These are phyloP conservation scores for Candida lessepsii DNA, from an alignment of 805 yeast genomes.

Conservation along the genomic window DNA sequence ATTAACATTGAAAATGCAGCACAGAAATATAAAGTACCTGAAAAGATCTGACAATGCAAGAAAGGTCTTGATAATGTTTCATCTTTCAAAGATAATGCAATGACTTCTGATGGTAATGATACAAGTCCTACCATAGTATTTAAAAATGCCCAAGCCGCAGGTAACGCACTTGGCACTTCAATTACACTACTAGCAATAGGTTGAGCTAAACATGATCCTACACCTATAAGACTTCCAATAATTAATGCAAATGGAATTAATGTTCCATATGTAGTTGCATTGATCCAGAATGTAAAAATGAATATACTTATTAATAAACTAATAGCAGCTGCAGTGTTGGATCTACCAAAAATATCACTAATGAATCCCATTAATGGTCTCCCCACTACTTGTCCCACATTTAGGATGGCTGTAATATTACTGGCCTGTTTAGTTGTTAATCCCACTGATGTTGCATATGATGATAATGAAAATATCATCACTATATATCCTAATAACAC, in stretches of 20 bases:
- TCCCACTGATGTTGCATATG: conserved; percentile 47
- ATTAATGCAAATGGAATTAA: conserved; percentile 30
- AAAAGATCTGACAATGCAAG: conserved; percentile 55
- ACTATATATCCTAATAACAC: conserved; percentile 38
- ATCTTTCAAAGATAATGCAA: conserved; percentile 46
- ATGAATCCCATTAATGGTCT: conserved; percentile 47
- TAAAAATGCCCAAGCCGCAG: conserved; percentile 41
- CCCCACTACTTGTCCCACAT: conserved; percentile 48
- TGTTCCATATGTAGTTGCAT: conserved; percentile 32
- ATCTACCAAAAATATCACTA: conserved; percentile 49
- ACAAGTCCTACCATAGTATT: conserved; percentile 31
- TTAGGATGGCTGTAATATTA: conserved; percentile 33
- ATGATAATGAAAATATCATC: conserved; percentile 35
- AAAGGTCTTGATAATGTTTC: conserved; percentile 37
- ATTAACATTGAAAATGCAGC: conserved; percentile 44
- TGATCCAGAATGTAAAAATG: conserved; percentile 38
- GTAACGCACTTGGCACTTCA: conserved; percentile 19
- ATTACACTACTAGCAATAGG: conserved; percentile 26
- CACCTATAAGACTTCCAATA: conserved; percentile 32
- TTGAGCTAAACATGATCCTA: conserved; percentile 25
- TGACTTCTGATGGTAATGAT: conserved; percentile 50
- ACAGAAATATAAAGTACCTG: conserved; percentile 49
- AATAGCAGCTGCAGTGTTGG: conserved; percentile 29
- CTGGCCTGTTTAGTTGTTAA: conserved; percentile 31
- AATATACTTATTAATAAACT: conserved; percentile 25